Evolutionary conservation across 1,284 basidiomycete genomes (phyloP), one percentile per base, ranked within the genome.

Genomic region (Xerocomus minutiporus): DNA sequence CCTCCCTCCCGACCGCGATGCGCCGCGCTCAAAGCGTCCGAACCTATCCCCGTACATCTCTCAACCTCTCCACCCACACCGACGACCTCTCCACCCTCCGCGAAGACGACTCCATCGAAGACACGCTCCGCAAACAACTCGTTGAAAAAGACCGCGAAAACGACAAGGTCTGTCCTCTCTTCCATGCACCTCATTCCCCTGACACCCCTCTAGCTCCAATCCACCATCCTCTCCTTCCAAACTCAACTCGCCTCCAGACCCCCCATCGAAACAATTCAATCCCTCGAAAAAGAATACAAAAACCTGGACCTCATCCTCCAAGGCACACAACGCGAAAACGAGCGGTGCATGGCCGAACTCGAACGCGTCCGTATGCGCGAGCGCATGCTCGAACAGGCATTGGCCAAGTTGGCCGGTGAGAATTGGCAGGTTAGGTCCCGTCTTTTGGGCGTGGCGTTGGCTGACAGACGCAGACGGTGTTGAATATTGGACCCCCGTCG

Each of bases 301-400:
- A 85, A 84, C 54, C 72, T 88, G 1, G 87, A 88, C 36, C 71
- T 90, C 12, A 71, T 90, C 3, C 68, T 89, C 0, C 79, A 86
- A 55, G 88, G 87, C 0, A 88, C 86, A 0, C 86, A 88, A 57
- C 71, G 85, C 48, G 87, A 90, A 70, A 90, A 90, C 57, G 86
- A 88, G 60, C 74, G 84, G 42, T 85, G 82, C 56, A 89, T 89
- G 86, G 73, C 78, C 0, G 85, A 88, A 54, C 72, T 88, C 2
- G 86, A 88, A 55, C 75, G 83, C n/a, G 85, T 84, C 46, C 51
- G 74, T 57, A 74, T 73, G 26, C 74, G 86, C 46, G 85, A 88
- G 71, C 85, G 86, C 67, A 74, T 80, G 71, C 76, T 90, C 25
- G 88, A 90, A 62, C 75, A 80, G 41, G 83, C 86, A 50, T 65